Evolutionary conservation across 129 eudicot species (phyloP).

Genomic region (Mikania micrantha): DNA sequence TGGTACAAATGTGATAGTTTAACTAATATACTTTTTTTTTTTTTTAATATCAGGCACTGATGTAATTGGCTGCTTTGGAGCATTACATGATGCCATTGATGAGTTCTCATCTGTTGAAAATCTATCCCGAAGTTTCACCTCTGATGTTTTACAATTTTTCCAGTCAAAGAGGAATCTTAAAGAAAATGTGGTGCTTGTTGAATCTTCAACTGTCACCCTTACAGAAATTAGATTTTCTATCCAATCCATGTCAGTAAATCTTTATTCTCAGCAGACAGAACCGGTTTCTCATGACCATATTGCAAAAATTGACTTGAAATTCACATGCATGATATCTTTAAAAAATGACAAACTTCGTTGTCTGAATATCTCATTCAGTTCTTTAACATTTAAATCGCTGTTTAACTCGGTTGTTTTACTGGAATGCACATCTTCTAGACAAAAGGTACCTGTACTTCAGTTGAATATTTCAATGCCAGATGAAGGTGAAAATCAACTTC

Average conservation of each 20-base stretch:
- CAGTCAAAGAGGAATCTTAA: conserved; percentile 31
- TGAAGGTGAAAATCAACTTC: conserved; percentile 34
- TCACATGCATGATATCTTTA: conserved; percentile 44
- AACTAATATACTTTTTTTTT: background rate
- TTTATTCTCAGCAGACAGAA: conserved; percentile 32
- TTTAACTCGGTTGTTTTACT: conserved; percentile 48
- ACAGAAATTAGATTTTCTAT: conserved; percentile 46
- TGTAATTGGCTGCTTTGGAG: conserved; percentile 38
- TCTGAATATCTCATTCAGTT: conserved; percentile 44
- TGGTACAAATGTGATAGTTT: background rate
- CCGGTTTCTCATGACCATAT: conserved; percentile 28
- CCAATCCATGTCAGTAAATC: conserved; percentile 43
- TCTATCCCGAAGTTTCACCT: conserved; percentile 48
- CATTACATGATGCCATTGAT: conserved; percentile 43
- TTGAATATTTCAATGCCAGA: conserved; percentile 24
- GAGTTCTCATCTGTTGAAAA: conserved; percentile 49
- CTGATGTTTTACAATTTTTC: conserved; percentile 64
- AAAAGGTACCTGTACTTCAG: conserved; percentile 44
- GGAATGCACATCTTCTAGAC: conserved; percentile 40
- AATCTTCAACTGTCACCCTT: conserved; percentile 27
- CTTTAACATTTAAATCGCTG: conserved; percentile 45
- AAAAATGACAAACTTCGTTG: conserved; percentile 27
- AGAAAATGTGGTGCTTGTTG: conserved; percentile 30
- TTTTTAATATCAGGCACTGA: conserved; percentile 47
- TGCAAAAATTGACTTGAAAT: conserved; percentile 49